Conservation (phyloP, 495 filamentous ascomycete species). For the Lepraria neglecta region DNA sequence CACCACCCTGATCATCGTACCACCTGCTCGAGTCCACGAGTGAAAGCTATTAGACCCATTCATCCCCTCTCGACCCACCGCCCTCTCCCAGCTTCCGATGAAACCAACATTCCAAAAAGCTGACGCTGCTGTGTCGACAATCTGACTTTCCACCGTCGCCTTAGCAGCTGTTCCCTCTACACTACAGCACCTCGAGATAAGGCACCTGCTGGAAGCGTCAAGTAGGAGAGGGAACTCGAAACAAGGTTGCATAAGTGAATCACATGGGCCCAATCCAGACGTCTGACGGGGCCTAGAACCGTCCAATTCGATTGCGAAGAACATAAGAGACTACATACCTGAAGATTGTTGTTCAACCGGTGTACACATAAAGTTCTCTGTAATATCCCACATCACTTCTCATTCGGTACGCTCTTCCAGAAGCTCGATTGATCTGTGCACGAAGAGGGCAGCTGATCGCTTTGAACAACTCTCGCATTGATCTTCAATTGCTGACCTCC, state of each 20-base stretch:
- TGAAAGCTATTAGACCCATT: not conserved
- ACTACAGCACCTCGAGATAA: not conserved
- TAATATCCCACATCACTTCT: not conserved
- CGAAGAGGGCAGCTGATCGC: not conserved
- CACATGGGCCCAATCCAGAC: not conserved
- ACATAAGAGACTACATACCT: not conserved
- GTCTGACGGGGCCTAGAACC: not conserved
- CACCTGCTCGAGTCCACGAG: constrained; percentile 5
- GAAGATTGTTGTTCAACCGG: not conserved
- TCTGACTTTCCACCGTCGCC: not conserved
- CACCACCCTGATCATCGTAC: not conserved
- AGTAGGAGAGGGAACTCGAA: not conserved
- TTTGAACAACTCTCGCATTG: not conserved
- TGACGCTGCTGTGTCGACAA: not conserved
- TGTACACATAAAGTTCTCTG: constrained; percentile 14
- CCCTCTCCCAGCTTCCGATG: not conserved
- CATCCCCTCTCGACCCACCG: not conserved
- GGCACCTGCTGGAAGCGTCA: not conserved
- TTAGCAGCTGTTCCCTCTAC: not conserved
- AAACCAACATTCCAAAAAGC: not conserved
- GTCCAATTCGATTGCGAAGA: not conserved
- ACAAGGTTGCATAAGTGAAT: not conserved
- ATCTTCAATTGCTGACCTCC: not conserved
- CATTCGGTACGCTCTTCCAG: constrained; percentile 2
- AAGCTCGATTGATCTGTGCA: not conserved